Evolutionary conservation across 2,329 filamentous ascomycete genomes (phyloP).

Genomic region (Nothophaeocryptopus gaeumannii): DNA sequence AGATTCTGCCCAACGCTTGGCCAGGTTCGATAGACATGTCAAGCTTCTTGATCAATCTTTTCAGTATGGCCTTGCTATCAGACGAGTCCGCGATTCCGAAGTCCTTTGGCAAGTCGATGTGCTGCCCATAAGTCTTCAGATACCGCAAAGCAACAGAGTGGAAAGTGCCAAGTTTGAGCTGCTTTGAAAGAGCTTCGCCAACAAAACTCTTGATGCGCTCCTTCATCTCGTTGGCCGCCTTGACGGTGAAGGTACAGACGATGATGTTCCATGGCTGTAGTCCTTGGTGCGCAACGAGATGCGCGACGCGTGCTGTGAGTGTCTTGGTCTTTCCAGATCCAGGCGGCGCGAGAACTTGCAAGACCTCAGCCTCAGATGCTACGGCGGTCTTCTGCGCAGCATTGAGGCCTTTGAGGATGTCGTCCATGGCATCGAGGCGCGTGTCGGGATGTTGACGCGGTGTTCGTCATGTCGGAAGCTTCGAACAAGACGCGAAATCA

Average conservation of each 20-base stretch:
- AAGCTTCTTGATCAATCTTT: slow-evolving; percentile 76
- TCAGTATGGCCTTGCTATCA: slow-evolving; percentile 76
- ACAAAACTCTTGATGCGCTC: slow-evolving; percentile 77
- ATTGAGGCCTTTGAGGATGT: slow-evolving; percentile 62
- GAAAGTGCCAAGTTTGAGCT: slow-evolving; percentile 85
- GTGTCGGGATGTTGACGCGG: not conserved
- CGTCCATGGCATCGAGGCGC: slow-evolving; percentile 44
- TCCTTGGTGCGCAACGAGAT: slow-evolving; percentile 70
- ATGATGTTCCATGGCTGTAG: slow-evolving; percentile 83
- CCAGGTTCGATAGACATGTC: slow-evolving; percentile 66
- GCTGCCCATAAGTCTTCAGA: slow-evolving; percentile 75
- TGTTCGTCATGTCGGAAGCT: not conserved
- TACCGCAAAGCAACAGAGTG: slow-evolving; percentile 89
- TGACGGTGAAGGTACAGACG: slow-evolving; percentile 95
- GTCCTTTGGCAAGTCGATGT: slow-evolving; percentile 75
- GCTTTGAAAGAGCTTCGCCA: slow-evolving; percentile 71
- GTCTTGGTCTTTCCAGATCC: slow-evolving; percentile 92
- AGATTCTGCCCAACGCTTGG: slow-evolving; percentile 72
- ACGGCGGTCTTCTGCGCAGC: slow-evolving; percentile 63
- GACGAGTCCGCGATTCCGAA: slow-evolving; percentile 88
- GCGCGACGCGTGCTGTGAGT: slow-evolving; percentile 85
- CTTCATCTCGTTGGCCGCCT: slow-evolving; percentile 91
- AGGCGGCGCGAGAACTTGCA: slow-evolving; percentile 62
- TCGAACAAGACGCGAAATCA: not conserved
- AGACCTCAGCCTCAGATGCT: slow-evolving; percentile 57